Evolutionary conservation across 345 rosid species (phyloP).

Genomic region (Noccaea caerulescens): DNA sequence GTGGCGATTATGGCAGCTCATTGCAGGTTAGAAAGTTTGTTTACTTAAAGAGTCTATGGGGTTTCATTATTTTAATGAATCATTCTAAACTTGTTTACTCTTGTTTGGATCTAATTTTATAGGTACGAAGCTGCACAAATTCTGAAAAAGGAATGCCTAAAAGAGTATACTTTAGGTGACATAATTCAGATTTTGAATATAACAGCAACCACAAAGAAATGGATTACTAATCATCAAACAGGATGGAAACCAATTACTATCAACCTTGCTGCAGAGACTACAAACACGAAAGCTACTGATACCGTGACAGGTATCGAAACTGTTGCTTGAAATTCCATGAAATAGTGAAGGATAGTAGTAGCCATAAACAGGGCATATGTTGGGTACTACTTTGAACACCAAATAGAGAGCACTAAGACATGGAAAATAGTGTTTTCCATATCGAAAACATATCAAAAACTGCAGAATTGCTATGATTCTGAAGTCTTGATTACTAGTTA

Average conservation of each 20-base stretch:
- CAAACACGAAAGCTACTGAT: constrained; percentile 40
- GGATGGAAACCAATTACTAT: constrained; percentile 84
- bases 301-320: constrained; percentile 35
- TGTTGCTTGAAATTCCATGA: constrained; percentile 27
- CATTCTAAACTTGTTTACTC: not conserved
- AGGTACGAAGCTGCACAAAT: constrained; percentile 83
- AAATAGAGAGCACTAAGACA: constrained; percentile 30
- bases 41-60: not conserved
- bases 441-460: constrained; percentile 4
- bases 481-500: constrained; percentile 15
- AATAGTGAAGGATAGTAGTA: constrained; percentile 24
- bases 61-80: not conserved
- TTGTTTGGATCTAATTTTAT: constrained; percentile 25
- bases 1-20: constrained; percentile 58
- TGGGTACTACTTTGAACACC: constrained; percentile 22
- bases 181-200: constrained; percentile 72
- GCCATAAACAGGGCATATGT: constrained; percentile 16
- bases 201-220: constrained; percentile 58
- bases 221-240: constrained; percentile 66
- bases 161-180: constrained; percentile 66
- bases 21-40: constrained; percentile 62
- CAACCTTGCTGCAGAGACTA: constrained; percentile 46
- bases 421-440: constrained; percentile 40
- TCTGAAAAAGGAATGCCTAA: constrained; percentile 61
- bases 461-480: constrained; percentile 33